These are phyloP conservation scores for Pseudoneurospora amorphoporcata DNA, from an alignment of 495 filamentous ascomycete species.

Conservation along the genomic window DNA sequence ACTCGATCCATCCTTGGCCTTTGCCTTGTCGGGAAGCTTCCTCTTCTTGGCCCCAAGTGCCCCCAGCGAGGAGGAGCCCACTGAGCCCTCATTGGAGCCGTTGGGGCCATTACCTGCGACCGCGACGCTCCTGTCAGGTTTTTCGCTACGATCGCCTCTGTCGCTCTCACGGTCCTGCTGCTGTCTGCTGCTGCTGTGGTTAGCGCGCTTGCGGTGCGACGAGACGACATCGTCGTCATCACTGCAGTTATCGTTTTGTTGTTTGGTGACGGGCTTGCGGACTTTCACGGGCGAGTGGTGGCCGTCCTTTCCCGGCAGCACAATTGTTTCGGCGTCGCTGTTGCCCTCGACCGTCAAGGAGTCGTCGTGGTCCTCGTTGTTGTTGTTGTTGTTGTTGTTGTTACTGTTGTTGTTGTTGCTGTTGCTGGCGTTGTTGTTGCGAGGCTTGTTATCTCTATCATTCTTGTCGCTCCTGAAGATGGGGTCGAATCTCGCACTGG, in stretches of 20 bases:
- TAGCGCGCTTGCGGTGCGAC: slow-evolving; percentile 24
- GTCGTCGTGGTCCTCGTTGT: slow-evolving; percentile 18
- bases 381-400: no score
- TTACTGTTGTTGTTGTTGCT: no score
- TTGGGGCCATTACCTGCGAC: slow-evolving; percentile 7
- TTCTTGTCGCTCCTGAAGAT: slow-evolving; percentile 15
- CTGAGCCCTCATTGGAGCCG: slow-evolving; percentile 6
- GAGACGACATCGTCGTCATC: slow-evolving; percentile 30
- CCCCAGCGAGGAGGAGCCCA: slow-evolving; percentile 6
- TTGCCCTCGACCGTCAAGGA: slow-evolving; percentile 44
- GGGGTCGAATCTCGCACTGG: slow-evolving; percentile 14
- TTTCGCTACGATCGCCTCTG: slow-evolving; percentile 22
- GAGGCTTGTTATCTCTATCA: neutral
- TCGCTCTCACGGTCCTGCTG: slow-evolving; percentile 14
- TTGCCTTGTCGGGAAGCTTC: slow-evolving; percentile 31
- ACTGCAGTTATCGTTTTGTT: slow-evolving; percentile 53
- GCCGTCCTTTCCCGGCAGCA: slow-evolving; percentile 62
- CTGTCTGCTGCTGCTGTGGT: slow-evolving; percentile 8
- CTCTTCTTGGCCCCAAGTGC: slow-evolving; percentile 39
- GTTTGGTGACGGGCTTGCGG: slow-evolving; percentile 53
- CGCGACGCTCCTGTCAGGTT: slow-evolving; percentile 14
- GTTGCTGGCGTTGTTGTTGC: neutral
- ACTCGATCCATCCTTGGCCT: slow-evolving; percentile 39
- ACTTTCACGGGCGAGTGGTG: slow-evolving; percentile 56
- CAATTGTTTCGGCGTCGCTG: slow-evolving; percentile 75